These are phyloP conservation scores for Daphne laureola DNA, from an alignment of 441 rosid species.

Conservation along the genomic window DNA sequence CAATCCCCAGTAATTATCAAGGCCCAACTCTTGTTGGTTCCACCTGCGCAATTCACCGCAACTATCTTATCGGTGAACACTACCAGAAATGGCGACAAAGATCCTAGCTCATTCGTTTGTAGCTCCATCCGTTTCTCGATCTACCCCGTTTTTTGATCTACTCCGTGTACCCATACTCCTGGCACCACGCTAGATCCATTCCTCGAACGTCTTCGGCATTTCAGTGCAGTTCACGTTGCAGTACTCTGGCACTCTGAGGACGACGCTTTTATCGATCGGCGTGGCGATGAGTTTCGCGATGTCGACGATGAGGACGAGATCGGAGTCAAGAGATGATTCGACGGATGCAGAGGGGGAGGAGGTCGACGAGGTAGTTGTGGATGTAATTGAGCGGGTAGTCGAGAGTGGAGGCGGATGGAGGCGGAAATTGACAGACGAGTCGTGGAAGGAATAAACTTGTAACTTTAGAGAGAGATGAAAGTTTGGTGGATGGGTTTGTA, in stretches of 20 bases:
- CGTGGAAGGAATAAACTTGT: too few relatives aligned
- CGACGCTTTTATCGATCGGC: too few relatives aligned
- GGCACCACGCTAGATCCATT: too few relatives aligned
- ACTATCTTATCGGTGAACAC: conserved; percentile 75
- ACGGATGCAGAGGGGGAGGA: conserved; percentile 67
- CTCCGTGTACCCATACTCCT: too few relatives aligned
- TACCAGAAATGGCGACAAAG: conserved; percentile 75
- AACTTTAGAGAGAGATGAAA: too few relatives aligned
- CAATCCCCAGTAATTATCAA: conserved; percentile 74
- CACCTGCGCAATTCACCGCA: conserved; percentile 78
- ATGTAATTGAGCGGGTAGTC: conserved; percentile 93
- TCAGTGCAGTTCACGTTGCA: conserved; percentile 95
- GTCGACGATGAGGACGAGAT: conserved; percentile 84
- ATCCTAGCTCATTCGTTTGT: conserved; percentile 81
- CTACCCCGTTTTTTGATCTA: too few relatives aligned
- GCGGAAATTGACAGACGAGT: too few relatives aligned
- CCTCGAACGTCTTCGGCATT: too few relatives aligned
- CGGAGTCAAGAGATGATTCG: conserved; percentile 87
- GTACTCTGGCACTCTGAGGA: conserved; percentile 87
- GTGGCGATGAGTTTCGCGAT: conserved; percentile 64
- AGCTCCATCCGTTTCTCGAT: conserved; percentile 98
- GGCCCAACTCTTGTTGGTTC: conserved; percentile 94
- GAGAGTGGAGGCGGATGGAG: conserved; percentile 77
- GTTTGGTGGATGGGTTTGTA: too few relatives aligned
- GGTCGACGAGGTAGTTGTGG: conserved; percentile 73